Percentiles rank a stretch among this genome's conserved stretches.
Evolutionary conservation across 192 early-diverging fungal species (phyloP).

Genomic region (Umbelopsis sp.): DNA sequence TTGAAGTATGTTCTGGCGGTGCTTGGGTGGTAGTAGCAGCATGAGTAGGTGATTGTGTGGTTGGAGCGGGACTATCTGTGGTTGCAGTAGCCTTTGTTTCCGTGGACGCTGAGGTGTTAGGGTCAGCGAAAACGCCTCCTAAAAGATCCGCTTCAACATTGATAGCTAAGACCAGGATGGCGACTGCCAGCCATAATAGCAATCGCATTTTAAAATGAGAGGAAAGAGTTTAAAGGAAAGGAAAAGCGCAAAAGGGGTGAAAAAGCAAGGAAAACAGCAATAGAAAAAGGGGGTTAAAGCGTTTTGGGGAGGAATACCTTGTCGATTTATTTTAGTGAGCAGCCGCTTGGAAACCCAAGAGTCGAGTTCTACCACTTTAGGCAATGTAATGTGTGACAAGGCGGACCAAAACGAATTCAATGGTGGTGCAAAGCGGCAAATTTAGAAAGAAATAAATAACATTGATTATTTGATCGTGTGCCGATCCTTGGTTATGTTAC

Average conservation of each 20-base stretch:
- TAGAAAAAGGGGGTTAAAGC: neutral
- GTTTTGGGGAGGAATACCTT: neutral
- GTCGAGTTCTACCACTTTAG: slow-evolving; percentile 7
- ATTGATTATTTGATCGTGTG: neutral
- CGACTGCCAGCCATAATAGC: slow-evolving; percentile 14
- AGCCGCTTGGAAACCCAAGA: neutral
- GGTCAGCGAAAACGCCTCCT: too few species aligned
- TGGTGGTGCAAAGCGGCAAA: neutral
- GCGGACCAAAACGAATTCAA: neutral
- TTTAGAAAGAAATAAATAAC: neutral
- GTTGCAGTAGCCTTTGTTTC: neutral
- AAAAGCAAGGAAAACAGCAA: neutral
- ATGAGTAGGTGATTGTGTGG: neutral
- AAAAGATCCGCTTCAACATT: neutral
- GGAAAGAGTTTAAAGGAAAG: slow-evolving; percentile 4
- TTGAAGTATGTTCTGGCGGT: neutral
- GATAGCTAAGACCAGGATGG: neutral
- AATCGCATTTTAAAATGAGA: slow-evolving; percentile 15
- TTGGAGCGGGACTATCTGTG: too few species aligned
- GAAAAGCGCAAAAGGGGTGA: neutral
- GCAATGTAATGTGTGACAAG: slow-evolving; percentile 19
- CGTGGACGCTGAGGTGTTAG: neutral
- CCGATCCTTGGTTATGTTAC: too few species aligned
- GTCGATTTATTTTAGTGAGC: neutral
- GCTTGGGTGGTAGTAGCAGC: neutral